phyloP scores from a whole-genome alignment of 2,329 filamentous ascomycete genomes.

The Ascochyta fabae region DNA sequence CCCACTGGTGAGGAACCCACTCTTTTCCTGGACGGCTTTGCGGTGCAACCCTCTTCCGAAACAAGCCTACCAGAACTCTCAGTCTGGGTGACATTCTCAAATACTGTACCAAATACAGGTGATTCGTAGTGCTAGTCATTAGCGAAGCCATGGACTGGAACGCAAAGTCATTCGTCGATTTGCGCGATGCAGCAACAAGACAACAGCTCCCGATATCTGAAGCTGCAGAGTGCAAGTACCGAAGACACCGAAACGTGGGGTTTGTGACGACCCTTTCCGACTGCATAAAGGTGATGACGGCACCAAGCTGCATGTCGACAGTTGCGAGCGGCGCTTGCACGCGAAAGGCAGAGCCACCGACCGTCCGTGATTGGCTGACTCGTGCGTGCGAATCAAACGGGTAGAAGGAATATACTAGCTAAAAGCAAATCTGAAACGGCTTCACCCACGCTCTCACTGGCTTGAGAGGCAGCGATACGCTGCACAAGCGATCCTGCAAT shows the following conservation, averaged over 20 bases:
- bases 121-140: conserved; percentile 4
- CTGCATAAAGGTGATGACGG: conserved; percentile 43
- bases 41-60: conserved; percentile 9
- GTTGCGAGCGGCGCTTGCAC: conserved; percentile 39
- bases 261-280: conserved; percentile 33
- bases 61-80: conserved; percentile 14
- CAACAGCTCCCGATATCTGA: not conserved
- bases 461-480: conserved; percentile 41
- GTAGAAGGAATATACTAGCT: conserved; percentile 34
- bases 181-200: not conserved
- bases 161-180: not conserved
- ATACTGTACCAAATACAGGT: not conserved
- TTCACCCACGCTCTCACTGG: conserved; percentile 36
- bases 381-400: conserved; percentile 30
- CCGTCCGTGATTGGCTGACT: conserved; percentile 37
- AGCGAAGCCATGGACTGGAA: not conserved
- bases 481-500: conserved; percentile 19
- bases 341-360: conserved; percentile 28
- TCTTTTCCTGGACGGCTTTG: not conserved
- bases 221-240: conserved; percentile 4
- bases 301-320: conserved; percentile 27
- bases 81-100: conserved; percentile 6
- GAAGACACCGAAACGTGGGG: conserved; percentile 18
- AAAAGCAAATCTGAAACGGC: conserved; percentile 47
- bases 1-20: conserved; percentile 8